phyloP scores from a whole-genome alignment of 345 rosid species.

The Lumnitzera racemosa region DNA sequence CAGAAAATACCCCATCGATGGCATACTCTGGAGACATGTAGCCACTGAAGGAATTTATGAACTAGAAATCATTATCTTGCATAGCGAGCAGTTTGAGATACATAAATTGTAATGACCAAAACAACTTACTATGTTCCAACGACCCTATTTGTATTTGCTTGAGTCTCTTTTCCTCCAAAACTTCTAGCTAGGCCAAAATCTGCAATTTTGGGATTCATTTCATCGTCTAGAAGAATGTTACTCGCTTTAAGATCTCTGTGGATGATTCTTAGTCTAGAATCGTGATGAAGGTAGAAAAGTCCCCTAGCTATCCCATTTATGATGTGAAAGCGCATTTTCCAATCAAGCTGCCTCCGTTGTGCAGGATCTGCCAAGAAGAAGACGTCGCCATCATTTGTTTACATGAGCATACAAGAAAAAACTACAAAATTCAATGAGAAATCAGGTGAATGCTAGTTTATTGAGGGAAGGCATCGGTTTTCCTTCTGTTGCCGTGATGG shows the following conservation, averaged over 20 bases:
- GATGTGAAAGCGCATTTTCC: slow-evolving; percentile 14
- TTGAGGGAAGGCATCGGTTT: no score
- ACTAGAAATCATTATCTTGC: no score
- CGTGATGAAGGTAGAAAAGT: slow-evolving; percentile 23
- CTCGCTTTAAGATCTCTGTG: slow-evolving; percentile 28
- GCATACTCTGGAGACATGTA: slow-evolving; percentile 48
- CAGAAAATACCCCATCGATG: slow-evolving; percentile 28
- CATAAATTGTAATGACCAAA: no score
- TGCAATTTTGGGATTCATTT: slow-evolving; percentile 21
- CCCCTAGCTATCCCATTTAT: slow-evolving; percentile 22
- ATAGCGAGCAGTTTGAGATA: no score
- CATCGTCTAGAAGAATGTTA: slow-evolving; percentile 17
- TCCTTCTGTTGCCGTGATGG: no score
- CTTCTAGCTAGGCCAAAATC: slow-evolving; percentile 24
- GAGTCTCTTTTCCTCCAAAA: slow-evolving; percentile 15
- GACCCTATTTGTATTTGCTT: slow-evolving; percentile 12
- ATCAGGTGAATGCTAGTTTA: no score
- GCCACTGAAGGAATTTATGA: slow-evolving; percentile 18
- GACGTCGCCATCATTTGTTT: neutral
- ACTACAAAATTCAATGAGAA: no score
- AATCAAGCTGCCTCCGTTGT: slow-evolving; percentile 18
- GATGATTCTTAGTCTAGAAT: slow-evolving; percentile 20
- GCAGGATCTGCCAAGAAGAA: slow-evolving; percentile 10
- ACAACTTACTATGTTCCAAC: slow-evolving; percentile 22
- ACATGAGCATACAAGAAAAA: neutral